phyloP scores from a whole-genome alignment of 2,329 filamentous ascomycete genomes.

The Aspergillus costaricaensis region DNA sequence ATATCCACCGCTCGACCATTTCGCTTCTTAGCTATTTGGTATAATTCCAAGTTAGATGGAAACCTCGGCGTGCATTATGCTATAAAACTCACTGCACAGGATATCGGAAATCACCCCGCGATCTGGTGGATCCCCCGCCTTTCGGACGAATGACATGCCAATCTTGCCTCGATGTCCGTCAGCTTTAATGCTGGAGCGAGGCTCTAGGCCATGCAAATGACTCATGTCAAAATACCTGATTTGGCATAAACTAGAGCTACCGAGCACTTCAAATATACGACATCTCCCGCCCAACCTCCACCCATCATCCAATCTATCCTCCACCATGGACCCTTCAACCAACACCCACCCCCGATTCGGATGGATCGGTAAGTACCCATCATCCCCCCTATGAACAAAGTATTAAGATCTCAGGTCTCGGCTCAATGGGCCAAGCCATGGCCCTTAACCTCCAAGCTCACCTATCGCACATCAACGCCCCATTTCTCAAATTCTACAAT shows the following conservation, averaged over 20 bases:
- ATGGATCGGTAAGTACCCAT: not conserved
- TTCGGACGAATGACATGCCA: not conserved
- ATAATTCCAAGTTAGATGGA: too few species aligned
- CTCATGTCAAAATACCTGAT: not conserved
- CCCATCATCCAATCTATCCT: too few species aligned
- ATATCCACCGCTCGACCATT: too few species aligned
- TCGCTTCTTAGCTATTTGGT: too few species aligned
- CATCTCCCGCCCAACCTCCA: too few species aligned
- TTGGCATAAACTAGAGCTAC: too few species aligned
- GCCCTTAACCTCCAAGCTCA: not conserved
- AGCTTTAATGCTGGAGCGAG: not conserved
- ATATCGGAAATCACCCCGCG: not conserved
- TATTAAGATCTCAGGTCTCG: not conserved
- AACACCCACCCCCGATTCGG: not conserved
- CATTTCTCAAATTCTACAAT: not conserved
- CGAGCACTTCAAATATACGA: too few species aligned
- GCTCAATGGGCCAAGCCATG: not conserved
- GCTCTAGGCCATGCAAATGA: not conserved
- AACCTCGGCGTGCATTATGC: too few species aligned
- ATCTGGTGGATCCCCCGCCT: not conserved
- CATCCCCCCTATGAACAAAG: not conserved
- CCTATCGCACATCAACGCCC: not conserved
- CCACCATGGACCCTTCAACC: not conserved
- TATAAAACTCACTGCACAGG: not conserved
- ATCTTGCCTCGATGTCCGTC: not conserved